Evolutionary conservation across 1,284 basidiomycete species (phyloP).

Genomic region (Earliella scabrosa): DNA sequence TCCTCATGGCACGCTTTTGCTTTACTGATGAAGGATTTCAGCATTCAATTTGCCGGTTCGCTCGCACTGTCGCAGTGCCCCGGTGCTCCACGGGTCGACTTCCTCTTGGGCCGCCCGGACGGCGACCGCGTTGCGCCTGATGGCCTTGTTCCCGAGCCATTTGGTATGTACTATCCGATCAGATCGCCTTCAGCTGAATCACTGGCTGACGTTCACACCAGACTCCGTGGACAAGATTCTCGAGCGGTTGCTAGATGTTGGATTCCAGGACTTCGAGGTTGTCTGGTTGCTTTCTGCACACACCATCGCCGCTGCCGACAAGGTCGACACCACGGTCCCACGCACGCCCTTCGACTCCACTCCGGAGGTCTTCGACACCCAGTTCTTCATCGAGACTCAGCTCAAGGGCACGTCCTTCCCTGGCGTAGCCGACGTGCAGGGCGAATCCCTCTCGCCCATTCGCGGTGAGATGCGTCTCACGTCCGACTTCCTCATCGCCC

Average conservation of each 20-base stretch:
- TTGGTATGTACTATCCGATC: slow-evolving; percentile 15
- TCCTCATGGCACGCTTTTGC: background rate
- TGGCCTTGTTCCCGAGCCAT: slow-evolving; percentile 41
- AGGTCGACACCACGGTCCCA: too few species aligned
- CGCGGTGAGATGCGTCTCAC: slow-evolving; percentile 8
- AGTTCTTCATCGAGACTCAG: slow-evolving; percentile 7
- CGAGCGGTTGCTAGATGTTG: background rate
- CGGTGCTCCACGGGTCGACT: slow-evolving; percentile 1
- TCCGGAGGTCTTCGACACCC: slow-evolving; percentile 1
- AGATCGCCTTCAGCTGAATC: background rate
- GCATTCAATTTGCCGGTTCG: slow-evolving; percentile 2
- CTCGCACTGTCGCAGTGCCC: background rate
- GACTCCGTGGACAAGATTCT: slow-evolving; percentile 1
- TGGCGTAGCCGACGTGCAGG: background rate
- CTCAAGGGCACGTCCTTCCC: background rate
- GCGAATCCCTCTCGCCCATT: slow-evolving; percentile 1
- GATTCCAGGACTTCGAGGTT: slow-evolving; percentile 5
- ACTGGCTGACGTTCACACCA: background rate
- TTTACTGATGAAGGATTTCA: background rate
- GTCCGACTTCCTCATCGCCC: slow-evolving; percentile 5
- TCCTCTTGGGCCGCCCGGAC: background rate
- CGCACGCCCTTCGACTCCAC: too few species aligned
- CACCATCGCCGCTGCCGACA: too few species aligned
- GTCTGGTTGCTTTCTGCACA: too few species aligned
- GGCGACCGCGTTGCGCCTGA: slow-evolving; percentile 35